Evolutionary conservation across 2,329 filamentous ascomycete species (phyloP), one percentile per base, ranked within the genome.

Genomic region (Pseudogymnoascus sp.): DNA sequence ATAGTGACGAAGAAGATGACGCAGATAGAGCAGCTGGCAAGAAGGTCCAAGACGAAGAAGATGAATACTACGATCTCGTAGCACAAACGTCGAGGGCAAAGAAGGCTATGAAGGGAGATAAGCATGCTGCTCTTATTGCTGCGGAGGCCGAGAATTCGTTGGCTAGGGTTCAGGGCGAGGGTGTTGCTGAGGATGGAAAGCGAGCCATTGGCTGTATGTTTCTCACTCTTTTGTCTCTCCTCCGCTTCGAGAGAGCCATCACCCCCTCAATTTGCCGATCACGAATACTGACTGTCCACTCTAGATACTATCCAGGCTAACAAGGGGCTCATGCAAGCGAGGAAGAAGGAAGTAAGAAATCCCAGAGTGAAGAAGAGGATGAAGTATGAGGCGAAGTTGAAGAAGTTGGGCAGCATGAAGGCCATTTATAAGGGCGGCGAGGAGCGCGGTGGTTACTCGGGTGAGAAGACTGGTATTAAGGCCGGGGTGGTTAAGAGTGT

Each of bases 291-390:
- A 50, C 44, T 29, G 23, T 13, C 17, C 13, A 13, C 7, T 29
- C 26, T 50, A 50, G 44, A 23, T 4, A 23, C 23, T 23, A 23
- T 23, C 4, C 23, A 23, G 23, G 23, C 23, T 23, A 23, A 23
- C 23, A 97, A 97, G 83, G 95, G 95, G 33, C 79, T 99, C 67
- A 88, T 64, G 91, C 93, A 56, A 88, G 89, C 23, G 76, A 83
- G 93, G 67, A 96, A 89, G 83, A 97, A 99, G 86, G 93, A 96
- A 70, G 89, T 92, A 64, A 83, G 93, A 67, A 99, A 99, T 78
- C 93, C 95, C 37, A 83, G 95, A 75, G 93, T 97, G 68, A 99
- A 97, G 88, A 97, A 97, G 88, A 87, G 91, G 77, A 91, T 91
- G 86, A 92, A 91, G 85, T 99, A 86, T 75, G 92, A 96, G 74